phyloP scores from a whole-genome alignment of 2,329 filamentous ascomycete species.

The Thielaviopsis populi region DNA sequence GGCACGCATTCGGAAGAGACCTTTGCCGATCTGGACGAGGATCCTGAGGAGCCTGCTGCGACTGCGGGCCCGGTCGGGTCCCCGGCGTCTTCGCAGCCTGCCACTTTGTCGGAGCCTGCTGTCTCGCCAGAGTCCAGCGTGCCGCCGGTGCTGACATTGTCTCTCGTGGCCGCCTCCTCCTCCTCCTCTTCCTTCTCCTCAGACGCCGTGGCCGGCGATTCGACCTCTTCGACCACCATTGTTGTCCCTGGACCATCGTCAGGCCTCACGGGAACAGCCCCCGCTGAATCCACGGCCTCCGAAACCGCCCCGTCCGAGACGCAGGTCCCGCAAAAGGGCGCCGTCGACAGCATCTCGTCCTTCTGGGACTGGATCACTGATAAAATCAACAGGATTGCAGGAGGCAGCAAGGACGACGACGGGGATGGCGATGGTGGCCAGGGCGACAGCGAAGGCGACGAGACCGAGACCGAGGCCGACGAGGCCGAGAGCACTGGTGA shows the following conservation, averaged over 20 bases:
- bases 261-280: background rate
- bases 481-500: conserved; percentile 17
- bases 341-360: conserved; percentile 15
- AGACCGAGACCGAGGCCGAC: conserved; percentile 16
- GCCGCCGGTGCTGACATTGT: background rate
- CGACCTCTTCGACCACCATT: conserved; percentile 16
- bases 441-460: conserved; percentile 15
- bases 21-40: conserved; percentile 34
- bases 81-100: conserved; percentile 17
- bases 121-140: conserved; percentile 9
- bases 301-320: background rate
- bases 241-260: background rate
- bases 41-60: conserved; percentile 29
- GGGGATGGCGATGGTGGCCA: conserved; percentile 14
- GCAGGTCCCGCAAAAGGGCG: conserved; percentile 17
- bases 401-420: conserved; percentile 17
- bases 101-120: conserved; percentile 18
- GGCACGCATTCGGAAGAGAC: conserved; percentile 44
- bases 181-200: no score
- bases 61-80: no score
- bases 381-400: conserved; percentile 1
- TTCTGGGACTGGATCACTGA: conserved; percentile 8
- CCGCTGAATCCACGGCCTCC: background rate
- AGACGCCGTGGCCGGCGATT: conserved; percentile 15
- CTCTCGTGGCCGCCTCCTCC: background rate